Conservation (phyloP, 495 filamentous ascomycete genomes). For the Tuber melanosporum region DNA sequence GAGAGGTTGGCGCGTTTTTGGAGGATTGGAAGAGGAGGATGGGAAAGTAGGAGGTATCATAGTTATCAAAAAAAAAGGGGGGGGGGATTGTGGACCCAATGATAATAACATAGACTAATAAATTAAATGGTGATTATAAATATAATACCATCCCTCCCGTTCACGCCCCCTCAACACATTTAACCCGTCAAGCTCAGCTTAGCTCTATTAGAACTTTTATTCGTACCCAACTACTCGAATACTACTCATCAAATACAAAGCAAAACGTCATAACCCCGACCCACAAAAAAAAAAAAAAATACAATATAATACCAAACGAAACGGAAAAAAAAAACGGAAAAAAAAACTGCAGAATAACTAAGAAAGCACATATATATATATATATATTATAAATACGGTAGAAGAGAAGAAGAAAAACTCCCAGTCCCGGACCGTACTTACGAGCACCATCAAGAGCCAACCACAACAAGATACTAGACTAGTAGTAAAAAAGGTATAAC, state of each 20-base stretch:
- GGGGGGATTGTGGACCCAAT: neutral
- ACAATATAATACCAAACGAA: no score
- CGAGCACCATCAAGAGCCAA: neutral
- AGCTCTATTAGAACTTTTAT: constrained; percentile 14
- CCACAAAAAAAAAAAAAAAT: constrained; percentile 7
- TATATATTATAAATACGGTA: neutral
- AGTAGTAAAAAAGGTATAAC: constrained; percentile 7
- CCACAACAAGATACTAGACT: constrained; percentile 4
- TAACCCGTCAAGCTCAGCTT: neutral
- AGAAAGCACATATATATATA: constrained; percentile 23
- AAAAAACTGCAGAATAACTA: neutral
- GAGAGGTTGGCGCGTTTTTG: constrained; percentile 64
- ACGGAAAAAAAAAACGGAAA: neutral
- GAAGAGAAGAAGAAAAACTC: neutral
- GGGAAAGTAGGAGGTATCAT: neutral
- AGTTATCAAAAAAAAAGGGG: no score
- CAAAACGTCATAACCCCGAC: constrained; percentile 4
- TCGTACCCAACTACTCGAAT: constrained; percentile 26
- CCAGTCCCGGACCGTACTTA: neutral
- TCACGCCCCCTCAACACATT: no score
- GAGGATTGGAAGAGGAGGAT: constrained; percentile 63
- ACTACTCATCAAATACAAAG: constrained; percentile 19
- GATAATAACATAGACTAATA: neutral
- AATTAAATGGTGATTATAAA: neutral
- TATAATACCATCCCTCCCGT: no score